Evolutionary conservation across 1,284 basidiomycete species (phyloP).

Genomic region (Cryptococcus sp.): DNA sequence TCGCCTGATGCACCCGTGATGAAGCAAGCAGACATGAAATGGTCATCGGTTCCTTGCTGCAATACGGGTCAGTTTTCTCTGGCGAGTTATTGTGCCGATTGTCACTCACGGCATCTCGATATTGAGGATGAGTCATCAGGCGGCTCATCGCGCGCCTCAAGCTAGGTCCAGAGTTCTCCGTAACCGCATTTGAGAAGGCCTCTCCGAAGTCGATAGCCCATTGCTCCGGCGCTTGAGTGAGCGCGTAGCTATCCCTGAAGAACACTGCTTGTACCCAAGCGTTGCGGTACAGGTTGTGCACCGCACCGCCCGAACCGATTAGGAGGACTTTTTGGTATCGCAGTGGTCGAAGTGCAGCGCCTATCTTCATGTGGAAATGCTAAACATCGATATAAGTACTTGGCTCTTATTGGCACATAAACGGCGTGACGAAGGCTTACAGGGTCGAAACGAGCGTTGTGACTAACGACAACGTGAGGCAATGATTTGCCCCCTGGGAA

Average conservation of each 20-base stretch:
- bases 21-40: neutral
- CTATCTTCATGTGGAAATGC: neutral
- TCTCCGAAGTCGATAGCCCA: slow-evolving; percentile 1
- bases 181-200: neutral
- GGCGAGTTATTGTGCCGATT: neutral
- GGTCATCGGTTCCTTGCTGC: neutral
- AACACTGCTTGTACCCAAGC: neutral
- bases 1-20: neutral
- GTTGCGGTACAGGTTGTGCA: neutral
- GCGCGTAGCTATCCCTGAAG: neutral
- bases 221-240: neutral
- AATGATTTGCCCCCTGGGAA: neutral
- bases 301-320: neutral
- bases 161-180: neutral
- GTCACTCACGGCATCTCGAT: neutral
- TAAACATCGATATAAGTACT: neutral
- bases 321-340: neutral
- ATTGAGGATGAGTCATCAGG: neutral
- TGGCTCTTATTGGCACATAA: neutral
- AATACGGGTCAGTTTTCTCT: neutral
- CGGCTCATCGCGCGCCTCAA: neutral
- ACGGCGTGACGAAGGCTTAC: neutral
- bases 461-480: neutral
- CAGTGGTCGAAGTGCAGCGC: neutral
- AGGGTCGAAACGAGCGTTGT: slow-evolving; percentile 1